Evolutionary conservation across 306 rosid species (phyloP).

Genomic region (Sechiopsis laciniata): DNA sequence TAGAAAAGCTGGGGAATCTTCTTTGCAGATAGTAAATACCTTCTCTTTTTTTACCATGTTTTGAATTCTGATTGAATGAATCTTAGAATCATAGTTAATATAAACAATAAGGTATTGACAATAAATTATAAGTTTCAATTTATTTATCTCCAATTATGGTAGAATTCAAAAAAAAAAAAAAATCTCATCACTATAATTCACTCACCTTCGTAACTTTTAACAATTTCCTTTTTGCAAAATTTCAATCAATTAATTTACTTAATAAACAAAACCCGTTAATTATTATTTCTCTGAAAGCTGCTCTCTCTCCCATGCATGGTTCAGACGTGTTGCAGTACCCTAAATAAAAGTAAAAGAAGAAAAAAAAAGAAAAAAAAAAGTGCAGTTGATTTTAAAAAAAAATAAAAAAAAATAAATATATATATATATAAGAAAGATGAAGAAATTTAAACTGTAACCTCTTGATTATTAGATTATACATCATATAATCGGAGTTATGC

Average conservation of each 20-base stretch:
- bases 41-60: slow-evolving; percentile 6
- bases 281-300: not conserved
- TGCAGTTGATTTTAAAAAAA: not conserved
- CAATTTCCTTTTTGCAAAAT: no score
- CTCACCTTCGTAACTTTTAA: no score
- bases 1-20: slow-evolving; percentile 74
- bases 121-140: no score
- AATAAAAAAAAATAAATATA: no score
- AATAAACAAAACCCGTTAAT: not conserved
- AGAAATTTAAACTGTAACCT: no score
- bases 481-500: no score
- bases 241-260: no score
- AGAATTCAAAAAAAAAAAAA: no score
- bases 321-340: slow-evolving; percentile 13
- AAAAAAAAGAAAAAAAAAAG: not conserved
- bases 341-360: not conserved
- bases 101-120: no score
- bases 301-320: slow-evolving; percentile 12
- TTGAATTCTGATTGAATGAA: not conserved
- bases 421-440: no score
- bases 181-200: not conserved
- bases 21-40: slow-evolving; percentile 40
- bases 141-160: no score
- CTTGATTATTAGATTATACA: no score
- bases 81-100: not conserved